A percentile compares a stretch with the other conserved stretches of the same genome.
Conservation (phyloP, 2,329 filamentous ascomycete species). For the Trichoderma aggressivum region DNA sequence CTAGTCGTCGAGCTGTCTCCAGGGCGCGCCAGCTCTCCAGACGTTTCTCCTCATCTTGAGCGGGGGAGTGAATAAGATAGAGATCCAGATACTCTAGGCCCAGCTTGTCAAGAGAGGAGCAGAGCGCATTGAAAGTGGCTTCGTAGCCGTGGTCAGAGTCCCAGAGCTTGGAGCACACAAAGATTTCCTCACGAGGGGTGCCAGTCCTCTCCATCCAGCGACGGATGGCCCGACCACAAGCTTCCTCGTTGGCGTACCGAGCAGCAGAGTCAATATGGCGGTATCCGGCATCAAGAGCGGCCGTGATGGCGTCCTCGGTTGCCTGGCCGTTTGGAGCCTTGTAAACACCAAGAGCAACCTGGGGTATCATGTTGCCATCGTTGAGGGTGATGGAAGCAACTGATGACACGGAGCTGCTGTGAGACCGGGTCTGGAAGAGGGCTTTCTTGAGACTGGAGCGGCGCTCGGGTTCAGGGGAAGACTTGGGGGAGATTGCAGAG, state of each 20-base stretch:
- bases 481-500: conserved; percentile 35
- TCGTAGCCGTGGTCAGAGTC: conserved; percentile 41
- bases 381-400: conserved; percentile 58
- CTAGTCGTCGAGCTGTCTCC: conserved; percentile 62
- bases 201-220: conserved; percentile 63
- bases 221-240: conserved; percentile 68
- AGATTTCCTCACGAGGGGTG: conserved; percentile 64
- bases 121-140: conserved; percentile 55
- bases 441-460: conserved; percentile 31
- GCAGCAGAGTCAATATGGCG: conserved; percentile 54
- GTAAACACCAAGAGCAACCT: conserved; percentile 47
- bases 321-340: conserved; percentile 50
- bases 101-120: conserved; percentile 64
- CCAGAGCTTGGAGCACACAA: conserved; percentile 69
- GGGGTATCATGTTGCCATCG: conserved; percentile 66
- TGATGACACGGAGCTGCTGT: conserved; percentile 28
- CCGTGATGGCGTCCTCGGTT: conserved; percentile 57
- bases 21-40: conserved; percentile 71
- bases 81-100: conserved; percentile 70
- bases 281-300: conserved; percentile 56
- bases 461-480: conserved; percentile 34
- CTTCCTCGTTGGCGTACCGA: conserved; percentile 62
- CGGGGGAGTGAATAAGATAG: conserved; percentile 62
- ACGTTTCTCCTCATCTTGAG: conserved; percentile 65
- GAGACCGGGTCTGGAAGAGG: conserved; percentile 23